Conservation (phyloP, 1,284 basidiomycete species). For the Rhodotorula sp. region DNA sequence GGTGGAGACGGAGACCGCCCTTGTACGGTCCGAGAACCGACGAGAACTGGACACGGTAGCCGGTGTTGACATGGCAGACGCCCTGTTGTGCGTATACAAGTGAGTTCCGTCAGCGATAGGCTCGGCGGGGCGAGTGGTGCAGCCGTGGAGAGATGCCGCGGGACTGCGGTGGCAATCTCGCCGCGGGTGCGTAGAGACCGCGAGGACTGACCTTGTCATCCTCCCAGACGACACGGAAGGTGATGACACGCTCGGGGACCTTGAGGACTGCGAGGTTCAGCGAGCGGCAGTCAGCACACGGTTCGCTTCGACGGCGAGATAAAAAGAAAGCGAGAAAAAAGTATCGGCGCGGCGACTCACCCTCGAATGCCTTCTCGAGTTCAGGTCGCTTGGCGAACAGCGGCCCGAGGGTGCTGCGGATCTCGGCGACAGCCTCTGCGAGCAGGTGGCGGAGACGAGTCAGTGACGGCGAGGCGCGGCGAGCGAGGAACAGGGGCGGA, state of each 20-base stretch:
- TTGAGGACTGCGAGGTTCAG: slow-evolving; percentile 46
- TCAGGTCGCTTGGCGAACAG: slow-evolving; percentile 69
- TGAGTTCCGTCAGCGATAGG: neutral
- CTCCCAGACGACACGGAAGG: slow-evolving; percentile 72
- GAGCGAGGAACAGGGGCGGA: no score
- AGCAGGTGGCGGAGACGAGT: neutral
- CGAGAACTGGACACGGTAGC: slow-evolving; percentile 77
- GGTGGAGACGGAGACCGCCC: slow-evolving; percentile 76
- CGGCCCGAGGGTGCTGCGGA: slow-evolving; percentile 62
- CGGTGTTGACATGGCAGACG: slow-evolving; percentile 67
- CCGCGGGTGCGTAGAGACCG: neutral
- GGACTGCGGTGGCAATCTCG: no score
- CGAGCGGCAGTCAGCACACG: neutral
- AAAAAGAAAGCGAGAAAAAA: slow-evolving; percentile 44
- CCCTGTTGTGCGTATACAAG: slow-evolving; percentile 50
- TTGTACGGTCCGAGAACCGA: slow-evolving; percentile 80
- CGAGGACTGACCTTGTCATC: slow-evolving; percentile 55
- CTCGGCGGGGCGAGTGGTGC: no score
- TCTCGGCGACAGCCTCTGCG: slow-evolving; percentile 40
- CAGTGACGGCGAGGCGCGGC: neutral
- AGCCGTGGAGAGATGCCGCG: neutral
- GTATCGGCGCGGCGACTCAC: slow-evolving; percentile 46
- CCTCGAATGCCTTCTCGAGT: slow-evolving; percentile 68
- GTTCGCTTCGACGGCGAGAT: neutral
- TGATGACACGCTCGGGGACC: slow-evolving; percentile 72